Evolutionary conservation across 805 yeast genomes (phyloP).

Genomic region (Ogataea nonfermentans): DNA sequence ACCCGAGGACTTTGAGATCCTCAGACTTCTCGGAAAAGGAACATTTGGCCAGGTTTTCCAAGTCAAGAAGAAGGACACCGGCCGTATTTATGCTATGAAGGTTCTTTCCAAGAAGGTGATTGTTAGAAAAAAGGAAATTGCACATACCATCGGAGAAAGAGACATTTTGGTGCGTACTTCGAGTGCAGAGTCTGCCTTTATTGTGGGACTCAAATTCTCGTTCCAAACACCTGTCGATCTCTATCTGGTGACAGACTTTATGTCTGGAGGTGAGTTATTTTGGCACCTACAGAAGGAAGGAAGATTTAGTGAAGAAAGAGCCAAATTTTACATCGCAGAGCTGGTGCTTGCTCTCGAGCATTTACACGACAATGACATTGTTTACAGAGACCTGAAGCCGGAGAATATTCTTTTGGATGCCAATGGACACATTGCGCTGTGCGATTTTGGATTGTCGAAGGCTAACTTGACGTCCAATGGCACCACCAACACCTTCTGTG

Average conservation of each 20-base stretch:
- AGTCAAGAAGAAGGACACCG: constrained; percentile 86
- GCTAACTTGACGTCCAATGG: constrained; percentile 84
- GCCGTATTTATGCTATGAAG: constrained; percentile 95
- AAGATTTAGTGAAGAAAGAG: constrained; percentile 86
- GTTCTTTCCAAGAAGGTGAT: constrained; percentile 91
- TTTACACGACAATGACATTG: constrained; percentile 92
- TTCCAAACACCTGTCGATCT: constrained; percentile 94
- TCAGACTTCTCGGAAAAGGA: constrained; percentile 90
- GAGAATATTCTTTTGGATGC: constrained; percentile 95
- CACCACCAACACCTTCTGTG: constrained; percentile 96
- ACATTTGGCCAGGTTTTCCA: constrained; percentile 98
- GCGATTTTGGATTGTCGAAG: constrained; percentile 96
- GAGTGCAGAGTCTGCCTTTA: constrained; percentile 72
- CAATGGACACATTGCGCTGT: constrained; percentile 93
- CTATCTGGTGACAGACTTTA: constrained; percentile 92
- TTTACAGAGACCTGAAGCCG: constrained; percentile 95
- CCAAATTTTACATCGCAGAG: constrained; percentile 96
- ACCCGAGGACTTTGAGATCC: constrained; percentile 91
- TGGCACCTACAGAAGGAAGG: constrained; percentile 90
- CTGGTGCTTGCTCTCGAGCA: constrained; percentile 90
- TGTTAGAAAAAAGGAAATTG: constrained; percentile 95
- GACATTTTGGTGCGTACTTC: constrained; percentile 92
- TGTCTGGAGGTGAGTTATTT: constrained; percentile 93
- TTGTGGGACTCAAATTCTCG: constrained; percentile 92
- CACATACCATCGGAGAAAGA: constrained; percentile 97